Evolutionary conservation across 164 flowering plant species (phyloP).

Genomic region (Tinospora cordifolia): DNA sequence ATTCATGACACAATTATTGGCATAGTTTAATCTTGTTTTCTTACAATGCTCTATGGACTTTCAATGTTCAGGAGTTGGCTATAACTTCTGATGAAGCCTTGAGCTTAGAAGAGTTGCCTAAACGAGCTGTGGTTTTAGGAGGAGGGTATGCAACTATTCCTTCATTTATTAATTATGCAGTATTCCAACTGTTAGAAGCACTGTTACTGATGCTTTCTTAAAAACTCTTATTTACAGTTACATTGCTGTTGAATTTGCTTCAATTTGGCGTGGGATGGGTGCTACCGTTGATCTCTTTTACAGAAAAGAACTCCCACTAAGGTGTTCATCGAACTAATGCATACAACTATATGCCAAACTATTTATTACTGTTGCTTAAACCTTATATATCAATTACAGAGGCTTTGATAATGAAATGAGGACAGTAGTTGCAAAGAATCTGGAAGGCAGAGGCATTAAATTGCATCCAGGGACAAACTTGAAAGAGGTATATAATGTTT

Average conservation of each 20-base stretch:
- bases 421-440: slow-evolving; percentile 73
- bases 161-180: background rate
- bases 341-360: background rate
- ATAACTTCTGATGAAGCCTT: slow-evolving; percentile 98
- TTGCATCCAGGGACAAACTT: slow-evolving; percentile 67
- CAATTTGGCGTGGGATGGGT: slow-evolving; percentile 98
- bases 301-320: slow-evolving; percentile 90
- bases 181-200: background rate
- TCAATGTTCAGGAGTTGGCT: slow-evolving; percentile 56
- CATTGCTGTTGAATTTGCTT: slow-evolving; percentile 98
- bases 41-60: background rate
- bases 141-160: slow-evolving; percentile 58
- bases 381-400: slow-evolving; percentile 29
- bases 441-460: slow-evolving; percentile 85
- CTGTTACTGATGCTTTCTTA: background rate
- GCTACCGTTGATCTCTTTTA: slow-evolving; percentile 64
- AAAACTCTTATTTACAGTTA: slow-evolving; percentile 40
- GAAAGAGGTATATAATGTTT: slow-evolving; percentile 56
- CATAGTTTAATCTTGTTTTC: background rate
- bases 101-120: slow-evolving; percentile 92
- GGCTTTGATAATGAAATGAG: slow-evolving; percentile 99
- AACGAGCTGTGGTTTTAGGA: slow-evolving; percentile 77
- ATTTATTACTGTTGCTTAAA: background rate
- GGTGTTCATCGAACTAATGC: slow-evolving; percentile 33
- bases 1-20: background rate